Conservation (phyloP, 2,329 filamentous ascomycete species). For the Colletotrichum chrysophilum region DNA sequence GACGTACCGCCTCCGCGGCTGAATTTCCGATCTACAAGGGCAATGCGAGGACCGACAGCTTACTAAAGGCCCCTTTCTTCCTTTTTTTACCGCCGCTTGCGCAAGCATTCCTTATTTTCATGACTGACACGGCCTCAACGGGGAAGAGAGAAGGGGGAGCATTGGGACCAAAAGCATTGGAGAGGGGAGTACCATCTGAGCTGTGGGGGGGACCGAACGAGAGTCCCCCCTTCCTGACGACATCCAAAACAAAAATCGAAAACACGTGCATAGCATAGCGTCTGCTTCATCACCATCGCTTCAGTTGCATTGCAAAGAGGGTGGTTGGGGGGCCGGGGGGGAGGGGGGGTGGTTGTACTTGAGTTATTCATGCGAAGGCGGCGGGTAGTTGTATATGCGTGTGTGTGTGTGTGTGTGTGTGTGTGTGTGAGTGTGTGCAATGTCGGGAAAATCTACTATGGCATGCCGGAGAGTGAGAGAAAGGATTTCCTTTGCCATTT, state of each 20-base stretch:
- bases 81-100: neutral
- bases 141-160: neutral
- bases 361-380: neutral
- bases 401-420: neutral
- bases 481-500: neutral
- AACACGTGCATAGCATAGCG: conserved; percentile 21
- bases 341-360: neutral
- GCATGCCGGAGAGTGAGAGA: neutral
- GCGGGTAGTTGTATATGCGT: neutral
- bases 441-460: neutral
- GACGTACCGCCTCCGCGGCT: conserved; percentile 42
- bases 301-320: neutral
- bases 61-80: neutral
- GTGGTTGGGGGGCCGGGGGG: neutral
- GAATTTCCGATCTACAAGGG: conserved; percentile 47
- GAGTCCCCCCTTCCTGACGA: neutral
- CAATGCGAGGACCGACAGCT: conserved; percentile 31
- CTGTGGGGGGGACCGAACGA: neutral
- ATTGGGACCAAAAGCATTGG: conserved; percentile 4
- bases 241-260: neutral
- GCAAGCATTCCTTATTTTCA: neutral
- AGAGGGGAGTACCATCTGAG: neutral
- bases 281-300: conserved; percentile 17
- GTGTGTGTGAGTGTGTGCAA: neutral
- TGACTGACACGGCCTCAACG: conserved; percentile 16